Conservation (phyloP, 225 moss, liverwort and hornwort genomes). For the Asterella californica region DNA sequence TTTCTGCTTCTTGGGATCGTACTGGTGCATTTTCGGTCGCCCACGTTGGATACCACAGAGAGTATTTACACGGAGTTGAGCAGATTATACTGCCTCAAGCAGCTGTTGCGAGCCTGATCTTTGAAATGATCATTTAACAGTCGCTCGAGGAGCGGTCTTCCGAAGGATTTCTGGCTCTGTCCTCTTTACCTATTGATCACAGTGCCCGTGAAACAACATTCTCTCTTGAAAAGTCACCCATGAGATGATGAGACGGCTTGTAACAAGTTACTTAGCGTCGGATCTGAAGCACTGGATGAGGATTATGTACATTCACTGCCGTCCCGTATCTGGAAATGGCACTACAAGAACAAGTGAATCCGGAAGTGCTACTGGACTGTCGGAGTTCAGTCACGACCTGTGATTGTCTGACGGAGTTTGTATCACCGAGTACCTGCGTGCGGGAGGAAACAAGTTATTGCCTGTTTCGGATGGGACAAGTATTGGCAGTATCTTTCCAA, state of each 20-base stretch:
- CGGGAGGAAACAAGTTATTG: not conserved
- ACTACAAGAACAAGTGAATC: not conserved
- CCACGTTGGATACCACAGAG: constrained; percentile 23
- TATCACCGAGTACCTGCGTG: not conserved
- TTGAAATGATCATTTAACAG: not conserved
- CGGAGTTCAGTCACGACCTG: not conserved
- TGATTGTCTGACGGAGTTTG: not conserved
- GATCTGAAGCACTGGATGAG: constrained; percentile 1
- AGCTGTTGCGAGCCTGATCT: not conserved
- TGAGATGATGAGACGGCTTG: constrained; percentile 5
- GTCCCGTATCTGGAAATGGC: not conserved
- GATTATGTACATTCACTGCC: not conserved
- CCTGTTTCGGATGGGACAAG: not conserved
- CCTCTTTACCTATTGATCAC: not conserved
- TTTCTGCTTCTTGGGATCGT: constrained; percentile 32
- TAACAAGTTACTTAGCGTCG: not conserved
- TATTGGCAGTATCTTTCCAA: not conserved
- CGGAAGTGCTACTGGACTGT: not conserved
- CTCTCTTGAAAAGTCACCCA: not conserved
- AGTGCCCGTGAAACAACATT: not conserved
- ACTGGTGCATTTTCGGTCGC: constrained; percentile 22
- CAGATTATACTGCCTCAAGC: constrained; percentile 1
- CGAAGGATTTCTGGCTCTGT: not conserved
- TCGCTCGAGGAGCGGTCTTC: not conserved
- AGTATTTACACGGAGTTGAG: not conserved